A percentile compares a stretch with the other conserved stretches of the same genome.
Evolutionary conservation across 768 basidiomycete species (phyloP).

Genomic region (Boletus eberwhitei): DNA sequence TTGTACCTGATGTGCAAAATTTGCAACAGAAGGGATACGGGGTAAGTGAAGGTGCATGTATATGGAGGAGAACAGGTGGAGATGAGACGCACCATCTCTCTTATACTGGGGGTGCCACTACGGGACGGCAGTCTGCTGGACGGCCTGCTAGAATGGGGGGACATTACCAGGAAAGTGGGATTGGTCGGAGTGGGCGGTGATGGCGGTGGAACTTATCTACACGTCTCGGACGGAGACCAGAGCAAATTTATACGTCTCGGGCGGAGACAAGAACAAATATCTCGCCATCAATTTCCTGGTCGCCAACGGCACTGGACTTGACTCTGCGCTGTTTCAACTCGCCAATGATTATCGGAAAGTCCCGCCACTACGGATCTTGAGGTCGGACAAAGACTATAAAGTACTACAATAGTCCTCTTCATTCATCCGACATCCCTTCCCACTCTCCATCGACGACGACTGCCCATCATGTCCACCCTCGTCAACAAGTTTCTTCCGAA

Average conservation of each 20-base stretch:
- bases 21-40: constrained; percentile 26
- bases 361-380: constrained; percentile 3
- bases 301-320: no score
- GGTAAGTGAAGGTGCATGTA: constrained; percentile 32
- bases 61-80: not conserved
- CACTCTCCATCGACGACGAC: no score
- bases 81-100: constrained; percentile 38
- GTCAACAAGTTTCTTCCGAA: constrained; percentile 37
- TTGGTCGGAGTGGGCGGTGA: constrained; percentile 6
- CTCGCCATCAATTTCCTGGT: no score
- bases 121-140: constrained; percentile 34
- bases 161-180: constrained; percentile 17
- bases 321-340: no score
- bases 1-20: constrained; percentile 53
- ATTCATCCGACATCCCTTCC: no score
- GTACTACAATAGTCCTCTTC: not conserved
- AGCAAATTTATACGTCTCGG: no score
- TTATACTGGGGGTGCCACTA: constrained; percentile 39
- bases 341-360: constrained; percentile 2
- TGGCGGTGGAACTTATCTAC: constrained; percentile 19
- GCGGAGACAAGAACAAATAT: no score
- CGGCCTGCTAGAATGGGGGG: constrained; percentile 24
- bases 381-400: not conserved
- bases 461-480: constrained; percentile 19
- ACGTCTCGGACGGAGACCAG: not conserved